phyloP scores from a whole-genome alignment of 352 stramenopile species.

The Pythium insidiosum region DNA sequence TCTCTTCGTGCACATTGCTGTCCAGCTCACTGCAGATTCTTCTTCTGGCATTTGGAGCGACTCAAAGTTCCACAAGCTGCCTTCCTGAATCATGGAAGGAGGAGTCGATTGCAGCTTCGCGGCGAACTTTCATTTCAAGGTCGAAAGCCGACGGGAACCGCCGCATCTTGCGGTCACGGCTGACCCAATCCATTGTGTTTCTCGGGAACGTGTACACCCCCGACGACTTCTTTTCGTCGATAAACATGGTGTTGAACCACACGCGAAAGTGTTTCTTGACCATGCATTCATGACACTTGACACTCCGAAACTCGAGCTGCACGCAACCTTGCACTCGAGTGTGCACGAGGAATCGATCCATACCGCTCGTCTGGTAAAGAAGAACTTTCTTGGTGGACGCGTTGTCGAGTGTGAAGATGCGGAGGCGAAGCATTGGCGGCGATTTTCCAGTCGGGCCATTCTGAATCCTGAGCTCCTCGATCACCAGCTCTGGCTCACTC shows the following conservation, averaged over 20 bases:
- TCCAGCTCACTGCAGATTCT: no score
- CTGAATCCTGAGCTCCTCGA: constrained; percentile 28
- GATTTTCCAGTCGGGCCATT: constrained; percentile 31
- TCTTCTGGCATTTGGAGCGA: no score
- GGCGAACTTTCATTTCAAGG: constrained; percentile 36
- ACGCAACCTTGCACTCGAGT: constrained; percentile 40
- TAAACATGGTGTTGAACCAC: constrained; percentile 68
- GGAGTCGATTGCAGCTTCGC: no score
- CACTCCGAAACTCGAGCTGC: constrained; percentile 46
- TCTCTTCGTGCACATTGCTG: no score
- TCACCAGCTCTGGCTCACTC: background rate
- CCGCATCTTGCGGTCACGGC: constrained; percentile 51
- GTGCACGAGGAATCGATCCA: constrained; percentile 37
- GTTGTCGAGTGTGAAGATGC: constrained; percentile 24
- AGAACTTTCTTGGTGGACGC: constrained; percentile 12
- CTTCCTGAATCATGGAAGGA: no score
- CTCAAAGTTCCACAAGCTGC: no score
- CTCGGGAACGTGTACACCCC: constrained; percentile 1
- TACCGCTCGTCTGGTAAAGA: constrained; percentile 40
- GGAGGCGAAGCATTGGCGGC: constrained; percentile 34
- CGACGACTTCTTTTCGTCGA: constrained; percentile 12
- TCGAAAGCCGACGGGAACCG: constrained; percentile 57
- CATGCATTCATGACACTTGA: constrained; percentile 28
- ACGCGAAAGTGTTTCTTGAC: constrained; percentile 60
- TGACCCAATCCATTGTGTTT: constrained; percentile 44